Base-by-base conservation (phyloP, 2,329 filamentous ascomycete species). In the Fusarium temperatum region DNA sequence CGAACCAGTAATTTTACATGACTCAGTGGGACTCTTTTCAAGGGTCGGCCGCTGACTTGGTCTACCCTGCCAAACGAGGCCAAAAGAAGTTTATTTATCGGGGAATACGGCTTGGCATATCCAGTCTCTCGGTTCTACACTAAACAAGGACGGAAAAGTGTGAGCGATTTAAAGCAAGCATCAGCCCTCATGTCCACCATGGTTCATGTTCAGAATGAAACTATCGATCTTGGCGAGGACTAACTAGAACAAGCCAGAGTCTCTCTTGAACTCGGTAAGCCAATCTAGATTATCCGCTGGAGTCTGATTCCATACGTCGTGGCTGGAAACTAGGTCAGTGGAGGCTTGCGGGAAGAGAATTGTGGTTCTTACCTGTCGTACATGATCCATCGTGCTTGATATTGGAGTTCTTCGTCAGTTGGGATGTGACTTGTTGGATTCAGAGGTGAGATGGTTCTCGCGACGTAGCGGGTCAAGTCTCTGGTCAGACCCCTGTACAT, bases 391-490 rank as follows among this genome's bases (percentile, higher is more conserved):
- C 79, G 75, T 4, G 81, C 82, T 63, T 83, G 79, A 12, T 75
- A 69, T 26, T 81, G 74, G 1, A 84, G 64, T 39, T 84, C 82
- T 10, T 79, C 79, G 24, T 84, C 82, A 0, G 80, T 83, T 1
- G 82, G 82, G 0, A 81, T 58, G 6, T 78, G 77, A 20, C 60
- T 78, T 56, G 75, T 75, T 5, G 79, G 78, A 17, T 80, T 80
- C 14, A 75, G 78, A 55, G 70, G 81, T 22, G 75, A 82, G 79
- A 77, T 82, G 0, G 78, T 78, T 3, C 67, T 47, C 8, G 75
- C 77, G 3, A 78, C 75, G 2, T 76, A 78, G 39, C 77, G 79
- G 2, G 15, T 76, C n/a, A 54, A 75, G 28, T 41, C 78, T 70
- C 47, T 68, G 39, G 15, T 72, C 36, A 38, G n/a, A 3, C 67